phyloP scores from a whole-genome alignment of 2,329 filamentous ascomycete genomes.

The Botrytis sinoallii region DNA sequence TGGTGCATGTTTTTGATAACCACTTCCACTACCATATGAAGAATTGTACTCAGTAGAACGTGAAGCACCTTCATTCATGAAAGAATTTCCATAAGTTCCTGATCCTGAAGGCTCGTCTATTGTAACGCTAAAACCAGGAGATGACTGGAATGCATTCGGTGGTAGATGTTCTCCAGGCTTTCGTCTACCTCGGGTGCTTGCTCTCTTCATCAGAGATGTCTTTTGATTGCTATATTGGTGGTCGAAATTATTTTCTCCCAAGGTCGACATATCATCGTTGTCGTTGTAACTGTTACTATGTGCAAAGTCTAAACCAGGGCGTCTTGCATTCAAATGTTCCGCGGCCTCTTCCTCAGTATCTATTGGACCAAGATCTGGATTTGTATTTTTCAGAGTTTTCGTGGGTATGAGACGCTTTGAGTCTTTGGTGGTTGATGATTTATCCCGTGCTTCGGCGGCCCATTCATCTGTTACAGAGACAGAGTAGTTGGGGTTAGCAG shows the following conservation, averaged over 20 bases:
- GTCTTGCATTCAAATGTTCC: constrained; percentile 39
- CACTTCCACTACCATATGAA: constrained; percentile 11
- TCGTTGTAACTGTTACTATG: constrained; percentile 38
- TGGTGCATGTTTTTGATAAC: constrained; percentile 12
- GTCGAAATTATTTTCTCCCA: constrained; percentile 19
- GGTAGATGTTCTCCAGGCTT: constrained; percentile 32
- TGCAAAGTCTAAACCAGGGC: constrained; percentile 26
- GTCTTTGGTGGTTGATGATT: constrained; percentile 59
- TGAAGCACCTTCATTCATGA: neutral
- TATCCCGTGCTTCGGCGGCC: constrained; percentile 61
- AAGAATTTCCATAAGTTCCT: constrained; percentile 5
- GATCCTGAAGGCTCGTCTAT: constrained; percentile 3
- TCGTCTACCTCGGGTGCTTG: constrained; percentile 33
- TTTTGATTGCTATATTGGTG: constrained; percentile 31
- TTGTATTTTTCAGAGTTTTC: constrained; percentile 19
- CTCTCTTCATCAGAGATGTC: constrained; percentile 33
- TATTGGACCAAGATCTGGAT: constrained; percentile 27
- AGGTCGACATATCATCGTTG: constrained; percentile 15
- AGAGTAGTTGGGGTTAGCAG: constrained; percentile 76
- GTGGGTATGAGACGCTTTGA: constrained; percentile 61
- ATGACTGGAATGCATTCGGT: neutral
- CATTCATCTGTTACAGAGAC: constrained; percentile 70
- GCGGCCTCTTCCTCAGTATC: constrained; percentile 42
- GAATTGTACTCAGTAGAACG: neutral
- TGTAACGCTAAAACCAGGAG: constrained; percentile 18